Evolutionary conservation across 2,329 filamentous ascomycete species (phyloP), one percentile per base, ranked within the genome.

Genomic region (Nannizzia gypsea): DNA sequence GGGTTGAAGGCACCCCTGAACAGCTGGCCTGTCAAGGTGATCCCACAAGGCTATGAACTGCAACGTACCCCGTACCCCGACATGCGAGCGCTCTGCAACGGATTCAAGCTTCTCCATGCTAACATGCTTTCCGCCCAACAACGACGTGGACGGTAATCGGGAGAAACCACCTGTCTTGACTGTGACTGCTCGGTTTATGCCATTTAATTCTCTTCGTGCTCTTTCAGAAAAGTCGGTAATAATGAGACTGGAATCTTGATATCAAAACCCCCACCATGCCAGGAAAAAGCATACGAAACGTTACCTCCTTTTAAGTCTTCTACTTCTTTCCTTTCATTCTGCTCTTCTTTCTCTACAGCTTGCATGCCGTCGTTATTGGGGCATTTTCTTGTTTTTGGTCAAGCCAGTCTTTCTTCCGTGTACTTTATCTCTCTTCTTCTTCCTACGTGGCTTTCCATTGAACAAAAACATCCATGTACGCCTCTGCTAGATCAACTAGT

Each of bases 1-100:
- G 92, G 89, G 63, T 82, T 86, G 66, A 79, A 81, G 56, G 87
- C 89, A 2, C 81, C 79, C 50, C 83, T 92, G 58, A 85, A 88
- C 64, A 85, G 84, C 54, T 91, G 92, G 86, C 83, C 85, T 3
- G 89, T 99, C 64, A 91, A 93, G 67, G 86, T 96, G 40, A 88
- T 97, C 17, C 93, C 93, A 1, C 88, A 95, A 68, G 93, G 89
- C 3, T 99, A 92, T 70, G 90, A 97, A 77, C 81, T 99, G 67
- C 85, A 90, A 75, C 88, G 88, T 66, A 88, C 88, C 66, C 83
- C 87, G 58, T 99, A 99, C 71, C 92, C 93, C 0, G 91, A 97
- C 68, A 96, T 97, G 88, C 83, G 87, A 66, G 90, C 90, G 56
- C 78, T 99, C 64, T 96, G 92, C 79, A 99, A 99, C 75, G 93